Conservation (phyloP, 169 alveolate species). For the Babesia gibsoni region DNA sequence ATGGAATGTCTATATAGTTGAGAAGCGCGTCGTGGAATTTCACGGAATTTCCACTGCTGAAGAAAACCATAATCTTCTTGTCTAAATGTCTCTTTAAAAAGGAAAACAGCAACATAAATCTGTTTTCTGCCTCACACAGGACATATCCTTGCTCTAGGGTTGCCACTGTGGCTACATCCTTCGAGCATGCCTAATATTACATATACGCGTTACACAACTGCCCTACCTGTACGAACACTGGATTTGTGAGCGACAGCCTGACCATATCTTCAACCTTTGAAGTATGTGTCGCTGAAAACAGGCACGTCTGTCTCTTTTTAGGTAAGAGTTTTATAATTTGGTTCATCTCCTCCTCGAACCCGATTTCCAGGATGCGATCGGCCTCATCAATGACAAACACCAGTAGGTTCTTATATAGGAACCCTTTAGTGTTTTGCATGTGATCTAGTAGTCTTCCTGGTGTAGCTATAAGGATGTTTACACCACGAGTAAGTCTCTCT, state of each 20-base stretch:
- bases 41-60: conserved; percentile 96
- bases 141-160: conserved; percentile 98
- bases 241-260: conserved; percentile 92
- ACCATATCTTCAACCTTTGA: conserved; percentile 94
- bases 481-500: conserved; percentile 92
- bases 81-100: conserved; percentile 93
- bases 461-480: conserved; percentile 95
- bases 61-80: conserved; percentile 95
- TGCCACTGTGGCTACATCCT: conserved; percentile 90
- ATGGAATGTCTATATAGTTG: conserved; percentile 96
- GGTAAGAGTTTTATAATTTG: conserved; percentile 94
- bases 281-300: conserved; percentile 98
- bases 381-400: conserved; percentile 98
- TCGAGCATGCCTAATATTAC: conserved; percentile 17
- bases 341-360: conserved; percentile 99
- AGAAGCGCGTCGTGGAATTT: conserved; percentile 96
- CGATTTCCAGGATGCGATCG: conserved; percentile 95
- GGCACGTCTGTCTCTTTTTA: conserved; percentile 93
- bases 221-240: conserved; percentile 89
- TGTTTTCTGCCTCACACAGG: conserved; percentile 92
- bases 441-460: conserved; percentile 99
- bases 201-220: background rate
- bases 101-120: conserved; percentile 93
- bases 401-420: conserved; percentile 91
- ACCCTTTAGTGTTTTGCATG: conserved; percentile 96